Conservation (phyloP, 2,329 filamentous ascomycete genomes). For the Penicillium brevicompactum region DNA sequence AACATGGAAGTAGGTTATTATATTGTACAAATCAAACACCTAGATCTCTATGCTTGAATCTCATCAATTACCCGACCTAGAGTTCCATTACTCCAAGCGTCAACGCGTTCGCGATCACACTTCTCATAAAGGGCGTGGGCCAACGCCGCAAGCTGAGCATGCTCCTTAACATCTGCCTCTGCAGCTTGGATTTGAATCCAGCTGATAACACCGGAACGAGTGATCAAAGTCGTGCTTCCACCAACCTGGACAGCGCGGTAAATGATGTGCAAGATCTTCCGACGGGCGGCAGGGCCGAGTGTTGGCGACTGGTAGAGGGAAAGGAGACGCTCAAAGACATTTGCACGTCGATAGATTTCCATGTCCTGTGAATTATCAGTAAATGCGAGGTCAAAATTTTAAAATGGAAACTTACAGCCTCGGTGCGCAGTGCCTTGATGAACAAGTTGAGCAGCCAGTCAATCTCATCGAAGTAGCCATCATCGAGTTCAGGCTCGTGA, state of each 20-base stretch:
- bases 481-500: constrained; percentile 72
- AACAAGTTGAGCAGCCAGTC: constrained; percentile 75
- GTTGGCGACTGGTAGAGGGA: constrained; percentile 69
- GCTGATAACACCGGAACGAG: constrained; percentile 70
- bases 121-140: constrained; percentile 63
- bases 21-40: constrained; percentile 4
- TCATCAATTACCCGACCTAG: constrained; percentile 30
- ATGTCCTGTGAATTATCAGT: constrained; percentile 42
- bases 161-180: constrained; percentile 48
- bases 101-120: constrained; percentile 67
- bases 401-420: constrained; percentile 49
- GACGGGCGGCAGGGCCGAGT: constrained; percentile 60
- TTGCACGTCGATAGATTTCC: constrained; percentile 55
- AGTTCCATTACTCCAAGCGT: constrained; percentile 65
- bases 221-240: constrained; percentile 79
- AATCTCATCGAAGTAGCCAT: constrained; percentile 71
- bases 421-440: constrained; percentile 62
- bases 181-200: constrained; percentile 70
- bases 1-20: background rate
- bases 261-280: constrained; percentile 63
- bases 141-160: constrained; percentile 55
- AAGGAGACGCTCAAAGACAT: constrained; percentile 75
- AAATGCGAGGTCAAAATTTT: background rate
- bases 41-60: constrained; percentile 15
- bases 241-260: constrained; percentile 68